Conservation (phyloP, 1,284 basidiomycete species). For the Sanghuangporus weigelae region DNA sequence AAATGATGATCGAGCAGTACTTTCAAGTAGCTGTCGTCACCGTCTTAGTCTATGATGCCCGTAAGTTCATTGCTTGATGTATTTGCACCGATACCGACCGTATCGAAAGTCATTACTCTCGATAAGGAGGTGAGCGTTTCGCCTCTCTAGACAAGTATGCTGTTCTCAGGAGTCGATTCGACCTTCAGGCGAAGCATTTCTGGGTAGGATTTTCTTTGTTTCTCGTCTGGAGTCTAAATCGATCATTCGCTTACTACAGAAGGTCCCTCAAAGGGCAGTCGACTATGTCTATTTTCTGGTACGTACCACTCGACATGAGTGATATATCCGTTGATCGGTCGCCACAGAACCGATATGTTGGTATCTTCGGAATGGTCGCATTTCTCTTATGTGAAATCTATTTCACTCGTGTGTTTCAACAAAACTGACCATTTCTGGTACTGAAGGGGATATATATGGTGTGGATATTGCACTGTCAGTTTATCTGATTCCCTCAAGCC, state of each 20-base stretch:
- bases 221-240: background rate
- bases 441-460: background rate
- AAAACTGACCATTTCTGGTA: background rate
- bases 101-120: background rate
- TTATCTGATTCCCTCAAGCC: background rate
- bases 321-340: background rate
- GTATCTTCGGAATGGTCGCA: background rate
- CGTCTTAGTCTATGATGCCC: background rate
- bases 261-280: background rate
- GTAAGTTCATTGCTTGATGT: background rate
- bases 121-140: background rate
- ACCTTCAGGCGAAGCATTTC: background rate
- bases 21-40: background rate
- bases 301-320: background rate
- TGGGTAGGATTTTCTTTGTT: background rate
- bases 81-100: background rate
- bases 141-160: too few relatives aligned
- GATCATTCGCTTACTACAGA: background rate
- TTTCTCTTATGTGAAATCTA: background rate
- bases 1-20: background rate
- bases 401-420: background rate
- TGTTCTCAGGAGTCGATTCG: too few relatives aligned
- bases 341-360: constrained; percentile 1
- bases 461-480: background rate
- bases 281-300: background rate